phyloP scores from a whole-genome alignment of 2,329 filamentous ascomycete genomes.

The Fusarium sp. region DNA sequence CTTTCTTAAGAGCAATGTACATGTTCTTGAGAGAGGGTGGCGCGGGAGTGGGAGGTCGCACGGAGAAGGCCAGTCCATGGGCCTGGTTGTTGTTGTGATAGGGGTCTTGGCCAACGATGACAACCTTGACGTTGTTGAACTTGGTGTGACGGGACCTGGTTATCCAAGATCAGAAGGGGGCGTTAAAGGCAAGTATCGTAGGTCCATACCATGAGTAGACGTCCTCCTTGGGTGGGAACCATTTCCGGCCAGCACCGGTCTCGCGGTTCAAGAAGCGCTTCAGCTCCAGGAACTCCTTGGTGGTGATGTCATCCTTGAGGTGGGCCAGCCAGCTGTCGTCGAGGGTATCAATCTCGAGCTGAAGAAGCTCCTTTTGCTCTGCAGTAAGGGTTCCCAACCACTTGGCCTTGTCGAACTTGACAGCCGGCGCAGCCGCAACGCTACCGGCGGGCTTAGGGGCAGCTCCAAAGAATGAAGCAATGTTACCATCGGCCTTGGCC shows the following conservation, averaged over 20 bases:
- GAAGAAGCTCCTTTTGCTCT: conserved; percentile 85
- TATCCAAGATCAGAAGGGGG: conserved; percentile 24
- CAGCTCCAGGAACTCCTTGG: conserved; percentile 83
- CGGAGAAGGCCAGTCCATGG: conserved; percentile 95
- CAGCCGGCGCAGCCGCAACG: conserved; percentile 49
- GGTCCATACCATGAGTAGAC: conserved; percentile 88
- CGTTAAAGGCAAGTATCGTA: not conserved
- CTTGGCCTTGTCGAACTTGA: conserved; percentile 86
- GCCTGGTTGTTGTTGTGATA: conserved; percentile 98
- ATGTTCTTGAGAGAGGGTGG: conserved; percentile 95
- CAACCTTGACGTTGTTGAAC: conserved; percentile 87
- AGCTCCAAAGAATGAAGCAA: conserved; percentile 88
- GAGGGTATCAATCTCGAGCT: conserved; percentile 91
- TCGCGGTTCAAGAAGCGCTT: conserved; percentile 90
- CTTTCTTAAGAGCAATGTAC: conserved; percentile 86
- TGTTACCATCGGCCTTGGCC: conserved; percentile 78
- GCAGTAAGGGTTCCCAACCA: conserved; percentile 84
- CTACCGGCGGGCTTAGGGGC: conserved; percentile 64
- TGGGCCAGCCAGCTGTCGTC: conserved; percentile 91
- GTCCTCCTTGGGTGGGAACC: conserved; percentile 89
- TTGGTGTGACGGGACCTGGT: conserved; percentile 94
- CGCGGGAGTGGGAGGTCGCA: conserved; percentile 86
- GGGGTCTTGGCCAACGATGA: conserved; percentile 95
- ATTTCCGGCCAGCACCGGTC: conserved; percentile 76
- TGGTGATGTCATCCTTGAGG: conserved; percentile 86